Conservation (phyloP, 2,329 filamentous ascomycete species). For the Lecanosticta acicola region DNA sequence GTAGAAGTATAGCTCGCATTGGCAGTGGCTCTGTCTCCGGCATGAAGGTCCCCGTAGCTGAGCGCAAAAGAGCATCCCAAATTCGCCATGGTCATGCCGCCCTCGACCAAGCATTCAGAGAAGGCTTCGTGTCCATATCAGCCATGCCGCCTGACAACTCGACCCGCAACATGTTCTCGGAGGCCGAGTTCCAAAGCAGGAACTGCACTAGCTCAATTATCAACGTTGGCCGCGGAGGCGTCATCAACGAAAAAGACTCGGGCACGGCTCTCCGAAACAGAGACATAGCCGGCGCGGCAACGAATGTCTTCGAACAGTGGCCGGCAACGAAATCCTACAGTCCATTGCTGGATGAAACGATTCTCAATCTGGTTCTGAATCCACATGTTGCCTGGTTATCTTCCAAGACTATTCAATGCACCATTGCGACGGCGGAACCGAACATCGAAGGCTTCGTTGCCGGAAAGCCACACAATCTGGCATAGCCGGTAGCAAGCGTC, state of each 20-base stretch:
- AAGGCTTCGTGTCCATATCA: conserved; percentile 37
- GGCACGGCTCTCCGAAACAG: conserved; percentile 41
- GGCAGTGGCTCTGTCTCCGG: conserved; percentile 43
- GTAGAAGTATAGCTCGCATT: no score
- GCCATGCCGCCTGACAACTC: conserved; percentile 23
- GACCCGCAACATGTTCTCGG: conserved; percentile 24
- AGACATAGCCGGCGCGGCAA: conserved; percentile 45
- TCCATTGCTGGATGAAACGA: conserved; percentile 40
- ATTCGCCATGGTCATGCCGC: conserved; percentile 30
- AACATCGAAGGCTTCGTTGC: conserved; percentile 45
- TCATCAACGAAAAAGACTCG: conserved; percentile 47
- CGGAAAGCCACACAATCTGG: conserved; percentile 37
- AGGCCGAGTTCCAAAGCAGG: conserved; percentile 42
- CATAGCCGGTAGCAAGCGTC: conserved; percentile 11
- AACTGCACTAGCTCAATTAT: conserved; percentile 40
- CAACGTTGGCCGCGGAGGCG: conserved; percentile 47
- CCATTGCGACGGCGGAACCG: conserved; percentile 40
- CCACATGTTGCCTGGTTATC: conserved; percentile 51
- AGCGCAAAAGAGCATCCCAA: conserved; percentile 36
- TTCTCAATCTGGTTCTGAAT: conserved; percentile 47
- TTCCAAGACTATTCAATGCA: conserved; percentile 43
- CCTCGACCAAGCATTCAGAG: conserved; percentile 35
- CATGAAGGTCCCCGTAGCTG: conserved; percentile 47
- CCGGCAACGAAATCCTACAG: conserved; percentile 42
- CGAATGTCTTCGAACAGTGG: conserved; percentile 46